Percentiles rank a stretch among this genome's conserved stretches.
These are phyloP conservation scores for Selenicereus undatus DNA, from an alignment of 148 eudicot genomes.

Conservation along the genomic window DNA sequence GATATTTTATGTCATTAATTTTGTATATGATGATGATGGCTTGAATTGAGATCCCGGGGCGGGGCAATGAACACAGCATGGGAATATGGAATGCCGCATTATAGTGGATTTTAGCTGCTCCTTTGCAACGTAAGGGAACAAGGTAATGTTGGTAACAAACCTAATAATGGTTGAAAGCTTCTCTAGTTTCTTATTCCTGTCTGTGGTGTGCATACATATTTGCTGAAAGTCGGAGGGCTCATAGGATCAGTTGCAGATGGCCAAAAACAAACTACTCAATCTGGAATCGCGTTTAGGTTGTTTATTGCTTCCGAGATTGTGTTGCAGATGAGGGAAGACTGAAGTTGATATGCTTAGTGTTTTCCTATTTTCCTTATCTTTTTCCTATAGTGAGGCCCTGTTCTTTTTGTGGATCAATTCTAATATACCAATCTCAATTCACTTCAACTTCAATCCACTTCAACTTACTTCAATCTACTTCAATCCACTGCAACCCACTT, in stretches of 20 bases:
- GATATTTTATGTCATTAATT: neutral
- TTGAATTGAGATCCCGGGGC: too few species aligned
- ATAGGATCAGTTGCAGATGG: neutral
- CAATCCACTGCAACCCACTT: too few species aligned
- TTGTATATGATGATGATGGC: too few species aligned
- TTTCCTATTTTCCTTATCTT: too few species aligned
- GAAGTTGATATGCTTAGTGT: neutral
- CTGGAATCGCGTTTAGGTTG: neutral
- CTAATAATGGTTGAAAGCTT: neutral
- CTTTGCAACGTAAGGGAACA: neutral
- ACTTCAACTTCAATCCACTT: too few species aligned
- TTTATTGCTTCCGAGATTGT: neutral
- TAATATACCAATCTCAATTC: too few species aligned
- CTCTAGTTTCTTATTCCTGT: neutral
- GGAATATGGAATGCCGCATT: too few species aligned
- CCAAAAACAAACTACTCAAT: neutral
- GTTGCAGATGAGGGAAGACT: neutral
- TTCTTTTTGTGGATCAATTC: too few species aligned
- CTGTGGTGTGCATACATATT: neutral
- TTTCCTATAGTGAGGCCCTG: too few species aligned
- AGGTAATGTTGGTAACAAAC: neutral
- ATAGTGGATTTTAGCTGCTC: too few species aligned
- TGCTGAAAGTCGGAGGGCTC: neutral
- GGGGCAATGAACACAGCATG: too few species aligned
- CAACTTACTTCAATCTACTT: too few species aligned